Base-by-base conservation (phyloP, 306 rosid species). In the Glycyrrhiza uralensis region DNA sequence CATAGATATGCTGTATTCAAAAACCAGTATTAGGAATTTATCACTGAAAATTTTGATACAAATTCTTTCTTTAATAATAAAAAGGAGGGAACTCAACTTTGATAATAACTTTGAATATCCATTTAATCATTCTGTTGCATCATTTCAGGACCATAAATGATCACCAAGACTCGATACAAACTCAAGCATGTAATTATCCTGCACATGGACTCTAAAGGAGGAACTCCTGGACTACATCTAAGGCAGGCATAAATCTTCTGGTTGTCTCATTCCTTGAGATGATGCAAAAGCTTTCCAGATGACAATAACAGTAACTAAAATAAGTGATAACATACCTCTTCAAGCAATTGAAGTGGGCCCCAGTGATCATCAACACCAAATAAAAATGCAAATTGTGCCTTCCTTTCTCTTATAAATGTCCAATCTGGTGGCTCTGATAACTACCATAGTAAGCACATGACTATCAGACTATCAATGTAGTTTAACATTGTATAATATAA, bases 351-450 rank as follows among this genome's bases (percentile, higher is more conserved):
- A 89, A 91, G 86, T 12, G 97, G 97, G 10, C 90, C 99, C 99
- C 99, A 94, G 74, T 94, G 96, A 77, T 94, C 98, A 29, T 85
- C 91, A 63, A 45, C 80, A 64, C 90, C 92, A 51, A 83, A 94
- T 77, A 94, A 87, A 84, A 91, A 86, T 28, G 96, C 86, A 14
- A 92, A 67, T 66, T 85, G 91, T 64, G 60, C 63, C 76, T 82
- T 77, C 46, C 85, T 85, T 83, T 78, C 87, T 79, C 82, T 84
- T 76, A 89, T 70, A 82, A 91, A 94, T 76, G 81, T 69, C 97
- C 97, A 94, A 83, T 91, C 93, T 35, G 92, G 93, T 68, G 81
- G 24, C 75, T 88, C 99, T 72, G 93, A 74, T 77, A 94, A 86
- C 99, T 94, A 75, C 76, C 59, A 82, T 39, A 67, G 72, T 83